Conservation (phyloP, 305 asterid species). For the Euphrasia arctica region DNA sequence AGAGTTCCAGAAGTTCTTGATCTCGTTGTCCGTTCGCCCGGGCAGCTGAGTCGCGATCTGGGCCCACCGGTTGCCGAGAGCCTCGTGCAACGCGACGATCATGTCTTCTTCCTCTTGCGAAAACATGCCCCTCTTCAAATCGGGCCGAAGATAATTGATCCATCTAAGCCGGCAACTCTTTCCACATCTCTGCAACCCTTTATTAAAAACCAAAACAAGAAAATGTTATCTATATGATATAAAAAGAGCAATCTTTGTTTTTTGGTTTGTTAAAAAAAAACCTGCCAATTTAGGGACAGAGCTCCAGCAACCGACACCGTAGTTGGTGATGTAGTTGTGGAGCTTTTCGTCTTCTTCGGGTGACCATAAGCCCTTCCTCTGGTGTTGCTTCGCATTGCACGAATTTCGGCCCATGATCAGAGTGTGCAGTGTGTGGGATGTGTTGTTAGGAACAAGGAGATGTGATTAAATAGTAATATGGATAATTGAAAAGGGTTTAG, state of each 20-base stretch:
- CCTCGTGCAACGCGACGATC: conserved; percentile 57
- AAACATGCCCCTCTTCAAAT: conserved; percentile 79
- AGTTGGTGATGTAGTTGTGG: conserved; percentile 44
- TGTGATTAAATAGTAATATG: background rate
- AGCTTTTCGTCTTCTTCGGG: conserved; percentile 84
- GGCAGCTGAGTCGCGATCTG: conserved; percentile 78
- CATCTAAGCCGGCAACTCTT: conserved; percentile 77
- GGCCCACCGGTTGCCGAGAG: conserved; percentile 64
- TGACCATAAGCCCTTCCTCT: conserved; percentile 80
- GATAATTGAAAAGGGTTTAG: background rate
- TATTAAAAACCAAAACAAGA: background rate
- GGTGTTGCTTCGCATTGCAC: conserved; percentile 57
- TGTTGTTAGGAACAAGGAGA: background rate
- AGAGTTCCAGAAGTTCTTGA: conserved; percentile 87
- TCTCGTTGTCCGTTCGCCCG: conserved; percentile 91
- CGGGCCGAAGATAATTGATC: conserved; percentile 82
- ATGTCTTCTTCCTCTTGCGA: conserved; percentile 73
- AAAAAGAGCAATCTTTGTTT: background rate
- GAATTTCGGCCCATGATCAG: conserved; percentile 67
- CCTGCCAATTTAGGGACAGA: conserved; percentile 86
- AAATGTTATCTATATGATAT: background rate
- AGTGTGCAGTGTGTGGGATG: background rate
- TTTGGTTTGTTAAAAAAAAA: background rate
- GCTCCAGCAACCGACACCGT: conserved; percentile 90
- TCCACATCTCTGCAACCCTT: conserved; percentile 74